A percentile compares a stretch with the other conserved stretches of the same genome.
Evolutionary conservation across 2,329 filamentous ascomycete species (phyloP).

Genomic region (Pseudogymnoascus sp.): DNA sequence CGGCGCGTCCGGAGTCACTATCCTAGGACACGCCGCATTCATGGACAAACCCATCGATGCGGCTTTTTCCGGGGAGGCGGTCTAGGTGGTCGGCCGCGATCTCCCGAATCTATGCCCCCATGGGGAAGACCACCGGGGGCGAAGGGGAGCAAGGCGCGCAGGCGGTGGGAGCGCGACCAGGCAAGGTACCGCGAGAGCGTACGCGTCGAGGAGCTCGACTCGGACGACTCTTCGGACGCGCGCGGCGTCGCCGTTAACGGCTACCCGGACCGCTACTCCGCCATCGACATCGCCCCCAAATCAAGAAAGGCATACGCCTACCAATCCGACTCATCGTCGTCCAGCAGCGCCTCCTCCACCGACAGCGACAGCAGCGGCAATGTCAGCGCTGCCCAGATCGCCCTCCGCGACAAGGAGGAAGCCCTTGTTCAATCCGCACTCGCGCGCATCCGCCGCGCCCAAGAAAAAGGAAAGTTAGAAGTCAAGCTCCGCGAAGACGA

Average conservation of each 20-base stretch:
- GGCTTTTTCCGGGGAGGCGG: constrained; percentile 99
- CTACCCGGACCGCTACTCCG: constrained; percentile 53
- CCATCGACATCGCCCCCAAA: constrained; percentile 44
- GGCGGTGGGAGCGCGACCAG: constrained; percentile 40
- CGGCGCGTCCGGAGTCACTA: constrained; percentile 86
- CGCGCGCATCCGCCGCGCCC: constrained; percentile 69
- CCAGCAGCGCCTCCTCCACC: background rate
- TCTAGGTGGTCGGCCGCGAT: constrained; percentile 99
- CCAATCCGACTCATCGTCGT: background rate
- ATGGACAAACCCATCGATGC: constrained; percentile 99
- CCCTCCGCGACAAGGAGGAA: constrained; percentile 60
- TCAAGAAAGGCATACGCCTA: constrained; percentile 11
- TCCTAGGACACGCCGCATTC: constrained; percentile 87
- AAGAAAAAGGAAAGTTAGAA: constrained; percentile 65
- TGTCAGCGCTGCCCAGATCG: constrained; percentile 41
- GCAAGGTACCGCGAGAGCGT: constrained; percentile 41
- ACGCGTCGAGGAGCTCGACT: constrained; percentile 58
- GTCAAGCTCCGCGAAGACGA: constrained; percentile 75
- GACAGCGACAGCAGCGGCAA: constrained; percentile 40
- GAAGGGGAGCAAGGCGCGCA: constrained; percentile 56
- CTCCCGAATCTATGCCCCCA: constrained; percentile 87
- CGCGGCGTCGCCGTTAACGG: constrained; percentile 47
- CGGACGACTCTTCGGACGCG: constrained; percentile 42
- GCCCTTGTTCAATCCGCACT: constrained; percentile 68
- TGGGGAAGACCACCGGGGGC: constrained; percentile 99